A percentile compares a stretch with the other conserved stretches of the same genome.
Evolutionary conservation across 352 stramenopile genomes (phyloP).

Genomic region (Globisporangium apiculatum): DNA sequence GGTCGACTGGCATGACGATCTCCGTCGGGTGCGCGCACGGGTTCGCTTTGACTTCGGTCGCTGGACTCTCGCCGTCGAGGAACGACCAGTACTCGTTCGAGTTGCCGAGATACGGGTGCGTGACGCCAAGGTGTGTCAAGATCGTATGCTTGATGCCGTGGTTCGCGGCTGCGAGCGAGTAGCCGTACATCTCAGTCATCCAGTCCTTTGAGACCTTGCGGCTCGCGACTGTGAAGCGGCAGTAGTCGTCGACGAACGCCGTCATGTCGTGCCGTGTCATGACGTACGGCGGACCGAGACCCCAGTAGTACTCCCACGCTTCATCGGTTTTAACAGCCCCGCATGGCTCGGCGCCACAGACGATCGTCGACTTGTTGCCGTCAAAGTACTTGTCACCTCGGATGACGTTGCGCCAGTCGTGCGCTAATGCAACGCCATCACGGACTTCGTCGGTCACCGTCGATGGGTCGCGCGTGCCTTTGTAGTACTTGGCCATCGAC

Average conservation of each 20-base stretch:
- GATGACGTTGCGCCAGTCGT: slow-evolving; percentile 16
- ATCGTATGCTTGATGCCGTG: slow-evolving; percentile 27
- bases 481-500: slow-evolving; percentile 17
- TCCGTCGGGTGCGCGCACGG: slow-evolving; percentile 15
- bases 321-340: slow-evolving; percentile 8
- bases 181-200: slow-evolving; percentile 31
- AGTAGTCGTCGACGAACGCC: slow-evolving; percentile 22
- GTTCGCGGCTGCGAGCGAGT: slow-evolving; percentile 18
- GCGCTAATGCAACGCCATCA: slow-evolving; percentile 18
- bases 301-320: slow-evolving; percentile 18
- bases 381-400: slow-evolving; percentile 3
- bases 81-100: slow-evolving; percentile 18
- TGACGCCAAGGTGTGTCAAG: slow-evolving; percentile 16
- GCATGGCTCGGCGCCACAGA: slow-evolving; percentile 15
- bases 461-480: slow-evolving; percentile 8
- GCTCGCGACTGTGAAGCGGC: slow-evolving; percentile 12
- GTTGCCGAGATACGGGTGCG: slow-evolving; percentile 12
- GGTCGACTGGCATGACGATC: slow-evolving; percentile 9
- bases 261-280: slow-evolving; percentile 24
- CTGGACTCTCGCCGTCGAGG: neutral
- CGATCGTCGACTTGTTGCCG: slow-evolving; percentile 2
- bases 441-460: slow-evolving; percentile 13
- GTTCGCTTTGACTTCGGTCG: slow-evolving; percentile 8
- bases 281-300: slow-evolving; percentile 25
- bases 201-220: slow-evolving; percentile 16